These are phyloP conservation scores for Alisma plantagoaquatica DNA, from an alignment of 106 monocot genomes.

Conservation along the genomic window DNA sequence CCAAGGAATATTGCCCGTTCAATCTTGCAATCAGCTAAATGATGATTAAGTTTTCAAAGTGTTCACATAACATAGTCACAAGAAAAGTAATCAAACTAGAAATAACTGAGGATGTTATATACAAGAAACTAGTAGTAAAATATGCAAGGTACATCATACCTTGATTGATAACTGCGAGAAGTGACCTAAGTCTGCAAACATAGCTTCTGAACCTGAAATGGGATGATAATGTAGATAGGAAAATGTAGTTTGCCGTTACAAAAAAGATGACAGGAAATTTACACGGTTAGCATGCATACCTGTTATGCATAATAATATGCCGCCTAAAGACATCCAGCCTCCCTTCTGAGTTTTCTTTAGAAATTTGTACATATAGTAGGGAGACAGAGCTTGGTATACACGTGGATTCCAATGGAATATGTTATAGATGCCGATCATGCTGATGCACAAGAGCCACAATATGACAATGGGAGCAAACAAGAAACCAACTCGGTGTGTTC, in stretches of 20 bases:
- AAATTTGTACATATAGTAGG: slow-evolving; percentile 94
- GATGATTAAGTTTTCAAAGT: too few species aligned
- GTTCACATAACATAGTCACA: too few species aligned
- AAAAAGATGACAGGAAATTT: background rate
- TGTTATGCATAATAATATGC: slow-evolving; percentile 90
- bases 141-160: too few species aligned
- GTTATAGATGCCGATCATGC: slow-evolving; percentile 84
- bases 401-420: slow-evolving; percentile 79
- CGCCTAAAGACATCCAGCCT: slow-evolving; percentile 98
- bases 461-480: slow-evolving; percentile 92
- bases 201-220: slow-evolving; percentile 88
- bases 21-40: too few species aligned
- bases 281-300: slow-evolving; percentile 24
- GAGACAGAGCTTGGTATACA: slow-evolving; percentile 83
- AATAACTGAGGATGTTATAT: too few species aligned
- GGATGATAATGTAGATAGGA: background rate
- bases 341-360: slow-evolving; percentile 77
- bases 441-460: slow-evolving; percentile 84
- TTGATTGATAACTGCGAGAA: slow-evolving; percentile 87
- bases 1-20: too few species aligned
- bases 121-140: too few species aligned
- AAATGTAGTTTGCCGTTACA: background rate
- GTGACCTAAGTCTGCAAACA: slow-evolving; percentile 99
- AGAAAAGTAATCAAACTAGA: too few species aligned
- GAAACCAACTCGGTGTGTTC: slow-evolving; percentile 87